These are phyloP conservation scores for Curvularia sp. DNA, from an alignment of 2,329 filamentous ascomycete species.

Conservation along the genomic window DNA sequence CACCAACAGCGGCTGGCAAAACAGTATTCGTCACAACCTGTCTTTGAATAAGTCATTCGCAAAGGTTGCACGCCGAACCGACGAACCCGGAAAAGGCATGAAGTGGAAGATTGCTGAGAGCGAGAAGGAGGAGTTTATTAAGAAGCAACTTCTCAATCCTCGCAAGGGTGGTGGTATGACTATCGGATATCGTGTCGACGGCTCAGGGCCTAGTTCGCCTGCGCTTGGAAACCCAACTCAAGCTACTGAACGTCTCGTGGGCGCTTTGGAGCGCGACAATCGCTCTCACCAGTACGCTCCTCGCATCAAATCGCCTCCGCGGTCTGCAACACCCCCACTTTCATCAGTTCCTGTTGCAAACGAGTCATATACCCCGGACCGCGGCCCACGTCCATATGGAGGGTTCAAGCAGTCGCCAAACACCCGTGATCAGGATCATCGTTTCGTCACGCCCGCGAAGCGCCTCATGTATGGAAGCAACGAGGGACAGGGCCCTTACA, in stretches of 20 bases:
- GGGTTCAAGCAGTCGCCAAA: conserved; percentile 43
- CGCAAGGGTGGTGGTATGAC: conserved; percentile 48
- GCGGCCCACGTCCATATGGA: conserved; percentile 54
- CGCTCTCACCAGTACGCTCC: conserved; percentile 21
- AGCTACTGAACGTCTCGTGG: conserved; percentile 58
- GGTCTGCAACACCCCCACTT: conserved; percentile 58
- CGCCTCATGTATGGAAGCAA: conserved; percentile 40
- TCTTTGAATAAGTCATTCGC: conserved; percentile 94
- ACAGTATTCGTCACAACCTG: conserved; percentile 95
- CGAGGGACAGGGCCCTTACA: conserved; percentile 31
- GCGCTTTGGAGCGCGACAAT: conserved; percentile 41
- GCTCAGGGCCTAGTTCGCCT: conserved; percentile 74
- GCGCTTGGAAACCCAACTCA: conserved; percentile 58
- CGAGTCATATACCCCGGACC: conserved; percentile 63
- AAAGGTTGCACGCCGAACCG: conserved; percentile 88
- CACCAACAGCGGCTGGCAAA: conserved; percentile 92
- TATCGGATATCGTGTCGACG: conserved; percentile 55
- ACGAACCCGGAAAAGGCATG: conserved; percentile 98
- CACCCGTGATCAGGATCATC: conserved; percentile 37
- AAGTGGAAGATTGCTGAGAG: conserved; percentile 95
- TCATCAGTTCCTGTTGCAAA: conserved; percentile 57
- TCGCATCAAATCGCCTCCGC: conserved; percentile 51
- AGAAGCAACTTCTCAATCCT: conserved; percentile 63
- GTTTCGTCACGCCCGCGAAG: conserved; percentile 47
- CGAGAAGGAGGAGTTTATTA: conserved; percentile 84